Evolutionary conservation across 352 stramenopile species (phyloP).

Genomic region (Phytophthora kernoviae): DNA sequence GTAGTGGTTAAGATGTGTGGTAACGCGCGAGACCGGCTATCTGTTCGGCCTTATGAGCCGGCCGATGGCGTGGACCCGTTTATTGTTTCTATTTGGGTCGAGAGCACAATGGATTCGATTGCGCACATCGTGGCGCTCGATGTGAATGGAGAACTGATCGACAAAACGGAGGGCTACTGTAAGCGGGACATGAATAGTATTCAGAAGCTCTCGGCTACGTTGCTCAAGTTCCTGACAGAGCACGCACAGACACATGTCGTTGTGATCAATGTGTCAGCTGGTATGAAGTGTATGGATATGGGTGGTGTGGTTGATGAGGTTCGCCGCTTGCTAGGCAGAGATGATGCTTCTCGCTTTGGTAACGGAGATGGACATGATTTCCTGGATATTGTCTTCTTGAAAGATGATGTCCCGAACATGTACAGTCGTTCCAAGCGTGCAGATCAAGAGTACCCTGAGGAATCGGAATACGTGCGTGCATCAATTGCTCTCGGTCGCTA

Average conservation of each 20-base stretch:
- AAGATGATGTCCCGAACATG: conserved; percentile 90
- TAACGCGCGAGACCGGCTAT: conserved; percentile 59
- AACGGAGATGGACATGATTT: conserved; percentile 83
- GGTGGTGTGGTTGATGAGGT: conserved; percentile 86
- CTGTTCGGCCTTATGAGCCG: conserved; percentile 79
- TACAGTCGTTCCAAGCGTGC: conserved; percentile 87
- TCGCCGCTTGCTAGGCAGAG: conserved; percentile 70
- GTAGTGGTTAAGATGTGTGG: conserved; percentile 81
- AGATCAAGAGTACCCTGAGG: conserved; percentile 84
- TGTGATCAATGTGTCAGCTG: conserved; percentile 89
- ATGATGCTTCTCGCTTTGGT: conserved; percentile 73
- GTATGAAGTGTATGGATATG: conserved; percentile 92
- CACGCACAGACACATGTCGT: conserved; percentile 83
- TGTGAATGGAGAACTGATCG: conserved; percentile 84
- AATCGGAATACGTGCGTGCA: conserved; percentile 79
- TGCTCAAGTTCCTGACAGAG: conserved; percentile 86
- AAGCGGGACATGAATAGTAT: conserved; percentile 77
- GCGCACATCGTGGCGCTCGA: conserved; percentile 86
- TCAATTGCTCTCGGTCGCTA: conserved; percentile 82
- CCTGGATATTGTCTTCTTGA: conserved; percentile 88
- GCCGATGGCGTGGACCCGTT: conserved; percentile 78
- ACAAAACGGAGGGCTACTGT: conserved; percentile 88
- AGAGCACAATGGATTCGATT: conserved; percentile 77
- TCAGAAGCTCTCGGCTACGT: conserved; percentile 71
- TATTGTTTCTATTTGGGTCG: conserved; percentile 90